phyloP scores from a whole-genome alignment of 306 rosid species.

The Herpetospermum pedunculosum region DNA sequence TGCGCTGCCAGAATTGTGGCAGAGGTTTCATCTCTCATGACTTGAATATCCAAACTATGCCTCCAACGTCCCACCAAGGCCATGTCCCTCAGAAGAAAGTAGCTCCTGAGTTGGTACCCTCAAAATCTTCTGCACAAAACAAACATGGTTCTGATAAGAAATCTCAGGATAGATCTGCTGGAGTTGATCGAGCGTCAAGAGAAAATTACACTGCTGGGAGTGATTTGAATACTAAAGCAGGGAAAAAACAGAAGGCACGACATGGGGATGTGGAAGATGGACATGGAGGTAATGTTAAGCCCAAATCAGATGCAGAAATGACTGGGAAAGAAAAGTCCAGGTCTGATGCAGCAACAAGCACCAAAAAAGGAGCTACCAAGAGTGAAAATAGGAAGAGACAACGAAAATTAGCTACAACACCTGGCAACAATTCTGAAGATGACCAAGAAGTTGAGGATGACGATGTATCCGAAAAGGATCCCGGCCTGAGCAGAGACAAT shows the following conservation, averaged over 20 bases:
- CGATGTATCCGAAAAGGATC: conserved; percentile 21
- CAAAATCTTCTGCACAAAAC: conserved; percentile 24
- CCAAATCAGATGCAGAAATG: conserved; percentile 6
- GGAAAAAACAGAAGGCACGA: conserved; percentile 20
- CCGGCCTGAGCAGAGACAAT: conserved; percentile 7
- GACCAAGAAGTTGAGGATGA: conserved; percentile 18
- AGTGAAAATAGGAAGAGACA: conserved; percentile 35
- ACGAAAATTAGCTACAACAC: conserved; percentile 26
- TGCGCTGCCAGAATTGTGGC: conserved; percentile 50
- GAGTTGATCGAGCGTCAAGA: conserved; percentile 14
- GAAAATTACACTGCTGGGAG: conserved; percentile 21
- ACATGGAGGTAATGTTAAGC: conserved; percentile 22
- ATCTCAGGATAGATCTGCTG: conserved; percentile 6
- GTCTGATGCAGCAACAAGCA: conserved; percentile 25
- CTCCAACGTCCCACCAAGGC: conserved; percentile 17
- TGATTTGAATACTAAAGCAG: conserved; percentile 17
- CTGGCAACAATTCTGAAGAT: conserved; percentile 20
- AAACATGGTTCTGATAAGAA: conserved; percentile 12
- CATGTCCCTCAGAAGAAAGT: conserved; percentile 16
- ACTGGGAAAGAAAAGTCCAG: conserved; percentile 15
- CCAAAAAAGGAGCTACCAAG: conserved; percentile 20
- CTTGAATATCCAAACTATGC: conserved; percentile 17
- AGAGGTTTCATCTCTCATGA: conserved; percentile 37
- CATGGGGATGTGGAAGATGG: conserved; percentile 19
- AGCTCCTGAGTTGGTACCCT: conserved; percentile 25